Conservation (phyloP, 805 yeast species). For the Yamadazyma insecticola region DNA sequence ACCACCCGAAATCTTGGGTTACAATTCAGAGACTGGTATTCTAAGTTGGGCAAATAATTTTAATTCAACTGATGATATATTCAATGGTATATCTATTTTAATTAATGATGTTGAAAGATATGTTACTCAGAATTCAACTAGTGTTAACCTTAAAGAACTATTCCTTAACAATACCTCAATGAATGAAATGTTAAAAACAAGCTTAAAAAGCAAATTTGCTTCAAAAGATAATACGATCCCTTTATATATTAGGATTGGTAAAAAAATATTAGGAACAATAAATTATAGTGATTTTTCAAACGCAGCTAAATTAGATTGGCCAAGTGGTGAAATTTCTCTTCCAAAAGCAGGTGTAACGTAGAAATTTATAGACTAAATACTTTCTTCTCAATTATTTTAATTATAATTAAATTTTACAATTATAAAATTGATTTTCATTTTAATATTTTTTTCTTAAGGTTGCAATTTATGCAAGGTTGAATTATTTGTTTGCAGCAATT, state of each 20-base stretch:
- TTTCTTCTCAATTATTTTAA: too few relatives aligned
- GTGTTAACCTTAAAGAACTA: slow-evolving; percentile 20
- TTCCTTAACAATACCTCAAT: slow-evolving; percentile 11
- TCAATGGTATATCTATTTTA: slow-evolving; percentile 47
- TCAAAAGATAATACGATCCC: slow-evolving; percentile 27
- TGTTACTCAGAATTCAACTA: slow-evolving; percentile 44
- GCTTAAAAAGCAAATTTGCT: slow-evolving; percentile 21
- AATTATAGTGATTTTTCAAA: slow-evolving; percentile 58
- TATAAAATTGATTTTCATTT: too few relatives aligned
- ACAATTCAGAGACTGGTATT: slow-evolving; percentile 22
- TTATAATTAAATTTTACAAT: too few relatives aligned
- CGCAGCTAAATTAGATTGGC: slow-evolving; percentile 59
- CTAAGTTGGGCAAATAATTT: slow-evolving; percentile 32
- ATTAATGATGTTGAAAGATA: slow-evolving; percentile 77
- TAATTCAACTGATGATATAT: background rate
- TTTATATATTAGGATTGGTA: slow-evolving; percentile 56
- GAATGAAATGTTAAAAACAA: slow-evolving; percentile 20
- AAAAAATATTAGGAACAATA: slow-evolving; percentile 36
- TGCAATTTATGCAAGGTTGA: too few relatives aligned
- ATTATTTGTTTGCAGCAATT: too few relatives aligned
- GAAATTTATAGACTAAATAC: too few relatives aligned
- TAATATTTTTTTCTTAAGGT: too few relatives aligned
- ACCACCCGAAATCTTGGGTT: slow-evolving; percentile 48
- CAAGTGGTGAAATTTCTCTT: slow-evolving; percentile 48
- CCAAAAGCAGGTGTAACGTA: slow-evolving; percentile 54